Conservation (phyloP, 176 grass and related monocot genomes). For the Eragrostis curvula region DNA sequence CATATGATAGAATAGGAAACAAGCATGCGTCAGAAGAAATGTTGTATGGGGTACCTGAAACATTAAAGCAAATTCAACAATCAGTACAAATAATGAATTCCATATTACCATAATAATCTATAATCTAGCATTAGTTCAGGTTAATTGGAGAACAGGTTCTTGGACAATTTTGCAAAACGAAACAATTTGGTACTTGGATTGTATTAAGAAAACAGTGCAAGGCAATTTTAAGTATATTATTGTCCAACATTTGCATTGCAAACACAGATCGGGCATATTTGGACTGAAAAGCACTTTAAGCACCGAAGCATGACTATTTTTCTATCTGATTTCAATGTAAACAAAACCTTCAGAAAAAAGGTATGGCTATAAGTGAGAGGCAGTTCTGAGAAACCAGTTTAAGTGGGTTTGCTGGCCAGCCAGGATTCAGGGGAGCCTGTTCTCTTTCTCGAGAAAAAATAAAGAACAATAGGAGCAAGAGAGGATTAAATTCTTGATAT, state of each 20-base stretch:
- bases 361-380: no score
- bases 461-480: background rate
- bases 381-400: background rate
- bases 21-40: slow-evolving; percentile 85
- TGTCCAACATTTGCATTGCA: background rate
- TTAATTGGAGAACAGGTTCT: background rate
- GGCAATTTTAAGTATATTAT: background rate
- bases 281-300: background rate
- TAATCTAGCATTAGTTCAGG: background rate
- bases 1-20: slow-evolving; percentile 95
- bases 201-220: slow-evolving; percentile 5
- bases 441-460: background rate
- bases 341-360: no score
- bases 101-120: background rate
- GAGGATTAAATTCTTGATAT: background rate
- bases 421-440: background rate
- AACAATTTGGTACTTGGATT: background rate
- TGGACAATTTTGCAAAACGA: background rate
- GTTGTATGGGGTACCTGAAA: slow-evolving; percentile 92
- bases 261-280: background rate
- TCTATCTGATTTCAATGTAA: background rate
- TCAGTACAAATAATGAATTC: background rate
- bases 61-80: slow-evolving; percentile 36
- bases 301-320: background rate
- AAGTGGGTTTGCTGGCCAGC: background rate